Evolutionary conservation across 805 yeast genomes (phyloP), one percentile per base, ranked within the genome.

Genomic region (Komagataella populi): DNA sequence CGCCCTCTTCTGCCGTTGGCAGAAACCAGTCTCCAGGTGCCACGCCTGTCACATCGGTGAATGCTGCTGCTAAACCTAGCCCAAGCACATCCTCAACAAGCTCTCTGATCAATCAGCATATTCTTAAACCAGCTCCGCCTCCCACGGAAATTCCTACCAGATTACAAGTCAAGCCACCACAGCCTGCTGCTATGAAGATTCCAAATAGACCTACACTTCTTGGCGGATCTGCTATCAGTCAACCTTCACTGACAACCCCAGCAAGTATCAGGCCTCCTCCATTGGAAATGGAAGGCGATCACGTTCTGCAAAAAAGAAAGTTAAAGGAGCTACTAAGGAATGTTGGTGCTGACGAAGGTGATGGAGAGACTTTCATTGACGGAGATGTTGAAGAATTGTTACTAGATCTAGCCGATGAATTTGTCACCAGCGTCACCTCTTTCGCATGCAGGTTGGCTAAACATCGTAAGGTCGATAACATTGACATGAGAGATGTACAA

Each of bases 361-460:
- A 91, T 62, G 85, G 91, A 16, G 95, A 89, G 59, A 82, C 95
- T 5, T 76, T 77, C 4, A 85, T 93, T 52, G 99, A 91, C 65
- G 98, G 97, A 23, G 97, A 93, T 66, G 96, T 88, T 16, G 96
- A 90, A 65, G 98, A 91, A 58, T 69, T 93, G 45, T 69, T 93
- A 43, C 71, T 93, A 47, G 99, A 93, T 65, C 70, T 93, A 48
- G 97, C 99, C 0, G 99, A 93, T 66, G 98, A 93, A 62, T 93
- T 93, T 62, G 93, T 93, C 14, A 78, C 85, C 6, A 83, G 87
- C 48, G 96, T 95, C 2, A 89, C 97, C 0, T 74, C 88, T 2
- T 93, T 93, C 70, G 96, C 98, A 0, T 91, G 98, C 63, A 78
- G 95, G 51, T 72, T 93, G 56, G 98, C 99, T 20, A 93, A 93